A percentile compares a stretch with the other conserved stretches of the same genome.
Evolutionary conservation across 2,329 filamentous ascomycete genomes (phyloP).

Genomic region (Aspergillus latus): DNA sequence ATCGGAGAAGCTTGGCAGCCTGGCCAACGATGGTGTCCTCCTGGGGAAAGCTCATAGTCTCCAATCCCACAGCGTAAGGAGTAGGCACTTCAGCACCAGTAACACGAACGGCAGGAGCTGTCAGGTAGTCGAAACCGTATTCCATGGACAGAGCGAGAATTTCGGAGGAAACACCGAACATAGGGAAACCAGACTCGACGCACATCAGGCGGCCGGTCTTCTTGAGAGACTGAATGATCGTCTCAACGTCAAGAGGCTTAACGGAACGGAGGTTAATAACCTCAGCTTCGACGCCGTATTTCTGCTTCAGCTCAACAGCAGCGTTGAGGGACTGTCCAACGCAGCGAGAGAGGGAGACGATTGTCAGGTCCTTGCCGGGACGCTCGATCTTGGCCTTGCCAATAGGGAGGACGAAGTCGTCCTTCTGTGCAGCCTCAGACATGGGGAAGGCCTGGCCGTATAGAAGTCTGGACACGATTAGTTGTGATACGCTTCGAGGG

Average conservation of each 20-base stretch:
- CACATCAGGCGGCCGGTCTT: conserved; percentile 91
- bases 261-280: conserved; percentile 97
- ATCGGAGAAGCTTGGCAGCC: conserved; percentile 80
- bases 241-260: conserved; percentile 93
- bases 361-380: conserved; percentile 89
- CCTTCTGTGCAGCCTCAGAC: conserved; percentile 93
- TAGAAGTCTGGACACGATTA: conserved; percentile 59
- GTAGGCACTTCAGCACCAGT: conserved; percentile 97
- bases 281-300: conserved; percentile 93
- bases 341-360: conserved; percentile 91
- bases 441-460: conserved; percentile 96
- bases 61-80: conserved; percentile 87
- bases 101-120: conserved; percentile 88
- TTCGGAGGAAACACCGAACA: conserved; percentile 88
- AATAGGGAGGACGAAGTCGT: conserved; percentile 95
- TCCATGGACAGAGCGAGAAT: conserved; percentile 94
- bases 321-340: conserved; percentile 88
- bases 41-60: conserved; percentile 93
- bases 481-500: conserved; percentile 6
- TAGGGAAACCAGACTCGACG: conserved; percentile 94
- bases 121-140: conserved; percentile 96
- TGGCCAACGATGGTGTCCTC: conserved; percentile 85
- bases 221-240: conserved; percentile 96
- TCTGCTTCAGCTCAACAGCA: conserved; percentile 88
- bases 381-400: conserved; percentile 99